These are phyloP conservation scores for Ensete glaucum DNA, from an alignment of 176 grass and related monocot species.

Conservation along the genomic window DNA sequence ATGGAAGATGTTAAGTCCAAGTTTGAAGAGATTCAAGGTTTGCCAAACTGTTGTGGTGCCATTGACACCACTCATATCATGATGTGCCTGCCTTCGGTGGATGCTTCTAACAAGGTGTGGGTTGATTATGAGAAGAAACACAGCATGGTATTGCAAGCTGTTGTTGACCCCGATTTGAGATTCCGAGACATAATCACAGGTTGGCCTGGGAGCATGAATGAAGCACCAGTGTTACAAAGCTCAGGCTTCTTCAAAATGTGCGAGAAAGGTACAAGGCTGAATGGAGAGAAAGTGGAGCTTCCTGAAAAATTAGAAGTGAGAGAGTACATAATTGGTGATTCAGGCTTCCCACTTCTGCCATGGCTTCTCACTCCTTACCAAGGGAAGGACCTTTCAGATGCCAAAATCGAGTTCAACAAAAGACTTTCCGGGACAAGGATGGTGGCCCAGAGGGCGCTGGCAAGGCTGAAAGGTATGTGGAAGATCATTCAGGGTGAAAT, in stretches of 20 bases:
- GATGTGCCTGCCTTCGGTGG: constrained; percentile 67
- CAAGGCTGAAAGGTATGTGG: constrained; percentile 83
- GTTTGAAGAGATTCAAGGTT: constrained; percentile 5
- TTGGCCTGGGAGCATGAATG: constrained; percentile 15
- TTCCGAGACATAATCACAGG: constrained; percentile 34
- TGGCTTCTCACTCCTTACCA: constrained; percentile 72
- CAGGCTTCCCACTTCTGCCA: constrained; percentile 58
- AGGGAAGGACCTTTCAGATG: constrained; percentile 39
- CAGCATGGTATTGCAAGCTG: constrained; percentile 36
- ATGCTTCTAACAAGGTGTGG: constrained; percentile 58
- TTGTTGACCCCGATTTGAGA: constrained; percentile 31
- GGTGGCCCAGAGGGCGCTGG: constrained; percentile 45
- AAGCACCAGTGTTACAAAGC: not conserved
- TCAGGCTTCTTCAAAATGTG: constrained; percentile 4
- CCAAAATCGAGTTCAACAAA: constrained; percentile 39
- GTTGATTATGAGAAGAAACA: constrained; percentile 51
- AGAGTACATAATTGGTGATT: constrained; percentile 59
- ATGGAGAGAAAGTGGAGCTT: constrained; percentile 35
- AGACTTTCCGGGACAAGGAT: constrained; percentile 32
- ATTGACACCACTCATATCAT: constrained; percentile 61
- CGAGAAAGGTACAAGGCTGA: constrained; percentile 32
- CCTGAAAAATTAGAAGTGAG: constrained; percentile 37
- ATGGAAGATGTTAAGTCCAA: not conserved
- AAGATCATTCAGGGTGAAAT: constrained; percentile 80
- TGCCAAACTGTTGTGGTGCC: constrained; percentile 63